Evolutionary conservation across 2,329 filamentous ascomycete genomes (phyloP), one percentile per base, ranked within the genome.

Genomic region (Claviceps quebecensis): DNA sequence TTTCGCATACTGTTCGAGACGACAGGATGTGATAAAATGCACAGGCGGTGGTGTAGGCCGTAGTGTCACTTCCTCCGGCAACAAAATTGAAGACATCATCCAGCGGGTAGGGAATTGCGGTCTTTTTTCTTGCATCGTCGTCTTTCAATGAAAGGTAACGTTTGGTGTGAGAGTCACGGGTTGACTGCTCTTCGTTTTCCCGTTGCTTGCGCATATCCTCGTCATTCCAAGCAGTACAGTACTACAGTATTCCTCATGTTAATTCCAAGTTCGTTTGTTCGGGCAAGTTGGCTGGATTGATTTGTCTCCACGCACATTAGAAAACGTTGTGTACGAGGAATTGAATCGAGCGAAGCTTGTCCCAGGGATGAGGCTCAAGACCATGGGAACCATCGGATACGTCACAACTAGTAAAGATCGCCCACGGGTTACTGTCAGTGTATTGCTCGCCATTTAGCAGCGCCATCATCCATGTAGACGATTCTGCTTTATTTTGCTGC

Each of bases 51-150:
- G 48, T 50, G 17, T 50, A 38, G n/a, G 48, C 26, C 9, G 48
- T 50, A 13, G 48, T 50, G 29, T 50, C 48, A 17, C 26, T 45
- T 5, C 48, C 48, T 8, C 48, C 48, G 4, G 48, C 48, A n/a
- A 50, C 37, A 14, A 50, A 50, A 23, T 45, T 50, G 34, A 50
- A 50, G 2, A 50, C 16, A 38, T 50, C 48, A 7, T 50, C 40
- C 2, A 50, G 4, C 3, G 48, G 48, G 5, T 37, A 13, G 11
- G 48, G 48, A 4, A 50, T n/a, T 14, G 6, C 23, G 17, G 14
- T 11, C 19, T 40, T 48, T 14, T 48, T 48, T 2, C 17, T 14
- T 17, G 1, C 36, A 17, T 39, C 36, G 13, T 26, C 17, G 5
- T 19, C 3, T 5, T 48, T 5, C 9, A 48, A 23, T n/a, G 34